Conservation (phyloP, 768 basidiomycete species). For the Mycena albidolilacea region DNA sequence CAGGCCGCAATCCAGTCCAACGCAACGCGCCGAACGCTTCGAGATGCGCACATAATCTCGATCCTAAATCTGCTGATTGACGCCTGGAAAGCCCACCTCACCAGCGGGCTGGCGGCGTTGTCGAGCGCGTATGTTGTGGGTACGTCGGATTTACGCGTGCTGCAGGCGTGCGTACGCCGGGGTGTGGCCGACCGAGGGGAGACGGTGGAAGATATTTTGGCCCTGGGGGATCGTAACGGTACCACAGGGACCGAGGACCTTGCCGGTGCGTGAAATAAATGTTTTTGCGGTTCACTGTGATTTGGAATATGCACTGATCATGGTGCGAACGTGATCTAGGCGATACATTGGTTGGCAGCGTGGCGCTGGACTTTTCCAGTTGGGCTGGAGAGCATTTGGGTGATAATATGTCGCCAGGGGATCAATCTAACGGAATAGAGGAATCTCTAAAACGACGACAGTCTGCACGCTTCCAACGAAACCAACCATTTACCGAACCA, state of each 20-base stretch:
- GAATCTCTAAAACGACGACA: neutral
- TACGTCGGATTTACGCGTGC: conserved; percentile 17
- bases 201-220: conserved; percentile 14
- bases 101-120: conserved; percentile 8
- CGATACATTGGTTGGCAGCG: neutral
- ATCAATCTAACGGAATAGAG: neutral
- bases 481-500: neutral
- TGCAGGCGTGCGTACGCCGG: conserved; percentile 12
- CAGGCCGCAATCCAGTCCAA: conserved; percentile 13
- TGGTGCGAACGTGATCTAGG: neutral
- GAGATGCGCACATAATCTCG: conserved; percentile 20
- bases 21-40: neutral
- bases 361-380: neutral
- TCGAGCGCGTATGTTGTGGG: conserved; percentile 10
- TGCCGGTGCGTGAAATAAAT: neutral
- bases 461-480: conserved; percentile 8
- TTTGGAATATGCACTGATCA: neutral
- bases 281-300: neutral
- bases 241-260: neutral
- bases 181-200: neutral
- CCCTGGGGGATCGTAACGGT: neutral
- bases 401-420: neutral
- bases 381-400: neutral
- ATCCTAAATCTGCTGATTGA: conserved; percentile 21
- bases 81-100: conserved; percentile 16